Evolutionary conservation across 768 basidiomycete genomes (phyloP).

Genomic region (Suillus luteus): DNA sequence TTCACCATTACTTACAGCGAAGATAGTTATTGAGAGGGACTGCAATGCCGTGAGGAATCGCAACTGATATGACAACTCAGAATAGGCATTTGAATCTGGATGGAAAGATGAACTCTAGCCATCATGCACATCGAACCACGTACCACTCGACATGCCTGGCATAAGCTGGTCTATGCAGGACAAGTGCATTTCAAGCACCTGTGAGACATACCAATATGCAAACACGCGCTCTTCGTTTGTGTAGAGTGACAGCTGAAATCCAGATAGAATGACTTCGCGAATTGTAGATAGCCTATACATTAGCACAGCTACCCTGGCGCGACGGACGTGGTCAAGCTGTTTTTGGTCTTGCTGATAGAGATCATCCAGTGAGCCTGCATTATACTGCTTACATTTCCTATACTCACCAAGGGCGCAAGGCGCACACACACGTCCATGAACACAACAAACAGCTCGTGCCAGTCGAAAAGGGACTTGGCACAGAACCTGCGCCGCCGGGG

Average conservation of each 20-base stretch:
- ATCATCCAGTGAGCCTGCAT: neutral
- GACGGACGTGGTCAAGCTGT: constrained; percentile 36
- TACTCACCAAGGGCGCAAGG: constrained; percentile 23
- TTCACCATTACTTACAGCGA: constrained; percentile 44
- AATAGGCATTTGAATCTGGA: constrained; percentile 30
- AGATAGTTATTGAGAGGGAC: constrained; percentile 53
- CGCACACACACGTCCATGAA: constrained; percentile 30
- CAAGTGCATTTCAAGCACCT: constrained; percentile 59
- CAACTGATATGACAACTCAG: constrained; percentile 52
- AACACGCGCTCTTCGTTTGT: constrained; percentile 65
- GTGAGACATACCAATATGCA: constrained; percentile 73
- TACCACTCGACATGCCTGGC: constrained; percentile 41
- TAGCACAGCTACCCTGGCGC: constrained; percentile 50
- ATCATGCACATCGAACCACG: neutral
- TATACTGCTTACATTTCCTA: neutral
- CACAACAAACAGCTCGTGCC: constrained; percentile 64
- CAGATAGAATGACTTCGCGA: constrained; percentile 71
- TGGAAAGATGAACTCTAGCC: constrained; percentile 8
- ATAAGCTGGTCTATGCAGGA: constrained; percentile 52
- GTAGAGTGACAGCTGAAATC: constrained; percentile 78
- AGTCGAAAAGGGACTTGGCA: constrained; percentile 61
- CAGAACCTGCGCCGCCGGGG: constrained; percentile 65
- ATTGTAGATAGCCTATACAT: constrained; percentile 62
- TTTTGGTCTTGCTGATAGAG: constrained; percentile 19
- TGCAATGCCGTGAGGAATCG: constrained; percentile 60